phyloP scores from a whole-genome alignment of 306 rosid species.

The Lagenaria siceraria region DNA sequence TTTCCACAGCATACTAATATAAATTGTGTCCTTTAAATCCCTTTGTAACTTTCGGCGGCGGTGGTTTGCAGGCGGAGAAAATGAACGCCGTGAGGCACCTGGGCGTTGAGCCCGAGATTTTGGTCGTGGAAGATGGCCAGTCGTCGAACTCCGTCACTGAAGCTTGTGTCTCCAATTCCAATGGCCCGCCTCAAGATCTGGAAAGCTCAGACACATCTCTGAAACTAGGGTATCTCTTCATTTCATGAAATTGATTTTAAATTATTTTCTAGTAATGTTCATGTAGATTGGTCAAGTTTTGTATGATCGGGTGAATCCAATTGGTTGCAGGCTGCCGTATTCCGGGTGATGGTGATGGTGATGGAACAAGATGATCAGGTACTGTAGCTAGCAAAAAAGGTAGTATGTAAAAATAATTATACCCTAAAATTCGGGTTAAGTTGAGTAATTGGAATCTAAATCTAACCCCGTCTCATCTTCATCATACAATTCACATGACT shows the following conservation, averaged over 20 bases:
- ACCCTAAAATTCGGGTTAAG: not conserved
- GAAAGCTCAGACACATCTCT: constrained; percentile 83
- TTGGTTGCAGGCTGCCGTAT: constrained; percentile 7
- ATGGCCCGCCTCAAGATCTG: constrained; percentile 45
- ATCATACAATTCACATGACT: not conserved
- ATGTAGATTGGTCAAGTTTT: not conserved
- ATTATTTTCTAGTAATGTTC: not conserved
- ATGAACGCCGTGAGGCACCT: constrained; percentile 14
- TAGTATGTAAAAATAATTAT: not conserved
- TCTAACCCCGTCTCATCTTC: not conserved
- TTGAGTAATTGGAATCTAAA: not conserved
- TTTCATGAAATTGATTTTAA: not conserved
- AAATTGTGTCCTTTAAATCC: not conserved
- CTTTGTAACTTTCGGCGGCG: not conserved
- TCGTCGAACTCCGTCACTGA: constrained; percentile 76
- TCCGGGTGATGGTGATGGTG: not conserved
- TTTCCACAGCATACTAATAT: not conserved
- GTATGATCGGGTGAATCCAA: not conserved
- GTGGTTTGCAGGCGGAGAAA: constrained; percentile 28
- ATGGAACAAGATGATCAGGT: not conserved
- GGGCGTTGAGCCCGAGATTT: constrained; percentile 31
- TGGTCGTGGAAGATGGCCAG: constrained; percentile 56
- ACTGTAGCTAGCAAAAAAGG: not conserved
- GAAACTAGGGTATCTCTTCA: constrained; percentile 55
- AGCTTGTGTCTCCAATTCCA: constrained; percentile 33